Percentiles rank a stretch among this genome's conserved stretches.
Conservation (phyloP, 306 rosid genomes). For the Citrullus mucosospermus region DNA sequence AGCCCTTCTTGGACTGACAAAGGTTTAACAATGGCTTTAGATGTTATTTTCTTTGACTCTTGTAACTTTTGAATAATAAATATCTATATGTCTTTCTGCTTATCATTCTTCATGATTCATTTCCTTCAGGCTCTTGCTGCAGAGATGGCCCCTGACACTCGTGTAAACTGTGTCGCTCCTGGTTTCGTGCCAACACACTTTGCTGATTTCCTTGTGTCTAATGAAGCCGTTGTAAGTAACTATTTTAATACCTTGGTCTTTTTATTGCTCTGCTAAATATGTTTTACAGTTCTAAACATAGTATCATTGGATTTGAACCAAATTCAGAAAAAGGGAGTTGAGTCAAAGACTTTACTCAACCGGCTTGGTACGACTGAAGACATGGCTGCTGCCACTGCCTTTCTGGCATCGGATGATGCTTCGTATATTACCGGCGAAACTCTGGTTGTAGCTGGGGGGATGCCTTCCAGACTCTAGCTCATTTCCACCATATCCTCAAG, state of each 20-base stretch:
- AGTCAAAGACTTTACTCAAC: slow-evolving; percentile 46
- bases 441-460: slow-evolving; percentile 85
- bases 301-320: slow-evolving; percentile 2
- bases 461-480: slow-evolving; percentile 69
- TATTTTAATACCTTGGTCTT: neutral
- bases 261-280: neutral
- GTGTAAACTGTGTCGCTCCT: slow-evolving; percentile 93
- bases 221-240: slow-evolving; percentile 33
- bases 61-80: neutral
- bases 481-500: neutral
- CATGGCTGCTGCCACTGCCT: slow-evolving; percentile 83
- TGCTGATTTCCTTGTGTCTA: slow-evolving; percentile 44
- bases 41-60: neutral
- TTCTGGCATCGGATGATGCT: slow-evolving; percentile 87
- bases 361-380: slow-evolving; percentile 87
- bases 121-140: slow-evolving; percentile 66
- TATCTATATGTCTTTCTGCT: slow-evolving; percentile 6
- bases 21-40: slow-evolving; percentile 26
- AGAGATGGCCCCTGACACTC: slow-evolving; percentile 73
- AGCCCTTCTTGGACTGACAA: slow-evolving; percentile 85
- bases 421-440: slow-evolving; percentile 94
- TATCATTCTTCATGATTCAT: slow-evolving; percentile 6
- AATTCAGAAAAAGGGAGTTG: slow-evolving; percentile 47
- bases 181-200: slow-evolving; percentile 91
- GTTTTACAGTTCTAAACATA: neutral